These are phyloP conservation scores for Mortierella sp. DNA, from an alignment of 371 early-diverging fungal species.

Conservation along the genomic window DNA sequence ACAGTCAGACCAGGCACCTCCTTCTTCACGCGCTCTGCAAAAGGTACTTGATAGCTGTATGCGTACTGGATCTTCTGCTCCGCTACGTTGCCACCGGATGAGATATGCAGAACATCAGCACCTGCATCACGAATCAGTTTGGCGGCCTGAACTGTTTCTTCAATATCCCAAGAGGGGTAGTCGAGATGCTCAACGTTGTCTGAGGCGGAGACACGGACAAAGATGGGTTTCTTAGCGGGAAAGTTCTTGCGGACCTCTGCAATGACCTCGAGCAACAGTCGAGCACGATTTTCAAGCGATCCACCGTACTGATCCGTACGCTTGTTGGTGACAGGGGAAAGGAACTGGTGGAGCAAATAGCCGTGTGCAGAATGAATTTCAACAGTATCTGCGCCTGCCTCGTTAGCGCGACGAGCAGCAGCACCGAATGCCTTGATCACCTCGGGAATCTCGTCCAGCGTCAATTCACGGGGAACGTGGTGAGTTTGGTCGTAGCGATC, in stretches of 20 bases:
- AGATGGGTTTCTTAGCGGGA: constrained; percentile 81
- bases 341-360: constrained; percentile 81
- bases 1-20: constrained; percentile 64
- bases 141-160: constrained; percentile 70
- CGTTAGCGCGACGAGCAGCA: constrained; percentile 74
- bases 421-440: constrained; percentile 70
- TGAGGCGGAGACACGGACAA: constrained; percentile 77
- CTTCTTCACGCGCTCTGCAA: constrained; percentile 67
- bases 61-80: constrained; percentile 59
- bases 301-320: constrained; percentile 87
- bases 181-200: constrained; percentile 68
- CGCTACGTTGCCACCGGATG: constrained; percentile 70
- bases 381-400: constrained; percentile 85
- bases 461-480: constrained; percentile 68
- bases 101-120: constrained; percentile 80
- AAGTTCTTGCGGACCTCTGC: constrained; percentile 72
- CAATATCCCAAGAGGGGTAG: constrained; percentile 62
- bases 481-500: constrained; percentile 56
- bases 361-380: constrained; percentile 85
- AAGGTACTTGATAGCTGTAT: constrained; percentile 78
- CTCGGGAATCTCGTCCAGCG: constrained; percentile 68
- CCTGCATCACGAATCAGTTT: constrained; percentile 66
- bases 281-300: constrained; percentile 77
- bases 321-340: constrained; percentile 69
- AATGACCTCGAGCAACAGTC: constrained; percentile 72